Base-by-base conservation (phyloP, 2,329 filamentous ascomycete genomes). In the Aplosporella prunicola region DNA sequence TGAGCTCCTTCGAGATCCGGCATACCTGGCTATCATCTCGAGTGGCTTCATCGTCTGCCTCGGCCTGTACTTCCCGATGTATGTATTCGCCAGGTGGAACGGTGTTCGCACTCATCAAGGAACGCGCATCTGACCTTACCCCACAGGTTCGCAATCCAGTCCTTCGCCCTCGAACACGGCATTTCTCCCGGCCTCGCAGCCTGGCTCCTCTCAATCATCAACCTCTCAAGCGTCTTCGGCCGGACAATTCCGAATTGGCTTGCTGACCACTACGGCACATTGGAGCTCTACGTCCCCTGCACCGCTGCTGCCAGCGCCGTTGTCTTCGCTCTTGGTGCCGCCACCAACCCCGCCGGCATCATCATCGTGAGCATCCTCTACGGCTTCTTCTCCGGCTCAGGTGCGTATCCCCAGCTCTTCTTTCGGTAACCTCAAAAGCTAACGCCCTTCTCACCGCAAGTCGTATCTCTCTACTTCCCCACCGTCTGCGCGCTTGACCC, bases 201-300 rank as follows among this genome's bases (percentile, higher is more conserved):
- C 46, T 84, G 82, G 49, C 64, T 83, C n/a, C 59, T 84, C 3
- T 70, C 79, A 2, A 76, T 84, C 41, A 64, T 83, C 46, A 84
- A 84, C 50, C 73, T 67, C 0, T 72, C 76, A 2, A 55, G 47
- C 14, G 51, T 57, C 3, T 64, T 69, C 52, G 67, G 67, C 3
- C 61, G 66, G 6, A 60, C 67, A 39, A 51, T 68, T 1, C 64
- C 66, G 0, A 67, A 67, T 28, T 49, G 58, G 34, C 40, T 66
- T 15, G 59, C 63, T 5, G 66, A 69, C 43, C 55, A 58, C 11
- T 41, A 63, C 1, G 66, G 66, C 1, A 58, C 64, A 1, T 55
- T 67, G 41, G 69, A 70, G 46, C 60, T 68, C 35, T 57, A 68
- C 17, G 53, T 66, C 3, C 64, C 64, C 0, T 67, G 61, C 50